These are phyloP conservation scores for Argentina anserina DNA, from an alignment of 306 rosid species.

Conservation along the genomic window DNA sequence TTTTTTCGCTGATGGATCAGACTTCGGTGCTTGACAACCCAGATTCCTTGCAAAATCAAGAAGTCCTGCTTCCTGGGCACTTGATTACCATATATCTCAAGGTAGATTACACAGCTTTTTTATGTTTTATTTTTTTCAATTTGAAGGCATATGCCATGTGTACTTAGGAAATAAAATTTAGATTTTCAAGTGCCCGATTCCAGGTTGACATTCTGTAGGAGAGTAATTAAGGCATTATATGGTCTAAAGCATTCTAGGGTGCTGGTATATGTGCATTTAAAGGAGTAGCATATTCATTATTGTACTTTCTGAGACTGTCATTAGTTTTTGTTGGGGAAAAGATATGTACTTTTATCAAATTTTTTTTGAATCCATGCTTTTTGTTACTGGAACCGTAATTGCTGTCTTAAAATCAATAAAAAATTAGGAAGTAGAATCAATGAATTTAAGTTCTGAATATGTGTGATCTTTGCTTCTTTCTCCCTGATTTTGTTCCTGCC, in stretches of 20 bases:
- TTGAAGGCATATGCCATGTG: background rate
- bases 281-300: background rate
- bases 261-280: background rate
- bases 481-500: background rate
- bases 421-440: background rate
- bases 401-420: background rate
- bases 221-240: background rate
- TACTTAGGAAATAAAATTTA: background rate
- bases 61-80: conserved; percentile 91
- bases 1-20: conserved; percentile 87
- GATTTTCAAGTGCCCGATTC: background rate
- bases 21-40: conserved; percentile 83
- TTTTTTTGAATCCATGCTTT: background rate
- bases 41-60: conserved; percentile 93
- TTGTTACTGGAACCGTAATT: background rate
- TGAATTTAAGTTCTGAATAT: background rate
- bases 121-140: background rate
- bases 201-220: background rate
- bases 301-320: background rate
- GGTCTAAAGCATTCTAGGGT: background rate
- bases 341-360: background rate
- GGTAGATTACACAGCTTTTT: conserved; percentile 39
- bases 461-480: background rate
- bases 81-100: conserved; percentile 80
- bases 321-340: background rate